Percentiles rank a stretch among this genome's conserved stretches.
phyloP scores from a whole-genome alignment of 495 filamentous ascomycete species.

The Daldinia decipiens region DNA sequence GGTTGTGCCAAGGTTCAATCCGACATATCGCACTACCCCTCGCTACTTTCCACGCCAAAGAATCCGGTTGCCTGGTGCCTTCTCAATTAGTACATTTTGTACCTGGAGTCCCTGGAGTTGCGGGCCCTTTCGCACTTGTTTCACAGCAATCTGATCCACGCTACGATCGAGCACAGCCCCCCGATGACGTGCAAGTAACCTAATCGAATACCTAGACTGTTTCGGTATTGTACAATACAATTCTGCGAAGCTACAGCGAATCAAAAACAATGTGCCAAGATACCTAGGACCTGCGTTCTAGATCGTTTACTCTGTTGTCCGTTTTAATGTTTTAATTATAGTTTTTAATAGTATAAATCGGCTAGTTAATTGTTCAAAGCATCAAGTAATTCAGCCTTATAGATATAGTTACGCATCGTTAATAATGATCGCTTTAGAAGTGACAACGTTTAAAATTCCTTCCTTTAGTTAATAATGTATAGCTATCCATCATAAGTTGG shows the following conservation, averaged over 20 bases:
- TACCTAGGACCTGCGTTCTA: neutral
- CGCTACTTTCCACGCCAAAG: neutral
- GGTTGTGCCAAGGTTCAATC: neutral
- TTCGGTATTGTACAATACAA: conserved; percentile 12
- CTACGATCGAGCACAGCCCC: conserved; percentile 28
- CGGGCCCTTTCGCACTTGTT: conserved; percentile 28
- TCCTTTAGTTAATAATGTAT: too few relatives aligned
- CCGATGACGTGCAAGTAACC: conserved; percentile 35
- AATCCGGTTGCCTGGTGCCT: conserved; percentile 7
- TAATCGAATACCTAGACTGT: conserved; percentile 25
- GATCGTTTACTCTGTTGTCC: neutral
- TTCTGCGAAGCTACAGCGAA: neutral
- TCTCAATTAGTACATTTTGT: neutral
- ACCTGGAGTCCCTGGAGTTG: conserved; percentile 4
- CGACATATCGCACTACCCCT: neutral
- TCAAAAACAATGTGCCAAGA: neutral
- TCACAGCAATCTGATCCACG: conserved; percentile 34
- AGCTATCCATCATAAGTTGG: too few relatives aligned
- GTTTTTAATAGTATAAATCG: too few relatives aligned
- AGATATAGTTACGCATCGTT: too few relatives aligned
- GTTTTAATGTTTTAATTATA: too few relatives aligned
- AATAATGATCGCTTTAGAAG: too few relatives aligned
- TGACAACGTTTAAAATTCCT: too few relatives aligned
- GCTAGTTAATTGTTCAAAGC: too few relatives aligned
- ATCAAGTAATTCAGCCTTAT: too few relatives aligned